Base-by-base conservation (phyloP, 805 yeast species). In the Barnettozyma vustinii region DNA sequence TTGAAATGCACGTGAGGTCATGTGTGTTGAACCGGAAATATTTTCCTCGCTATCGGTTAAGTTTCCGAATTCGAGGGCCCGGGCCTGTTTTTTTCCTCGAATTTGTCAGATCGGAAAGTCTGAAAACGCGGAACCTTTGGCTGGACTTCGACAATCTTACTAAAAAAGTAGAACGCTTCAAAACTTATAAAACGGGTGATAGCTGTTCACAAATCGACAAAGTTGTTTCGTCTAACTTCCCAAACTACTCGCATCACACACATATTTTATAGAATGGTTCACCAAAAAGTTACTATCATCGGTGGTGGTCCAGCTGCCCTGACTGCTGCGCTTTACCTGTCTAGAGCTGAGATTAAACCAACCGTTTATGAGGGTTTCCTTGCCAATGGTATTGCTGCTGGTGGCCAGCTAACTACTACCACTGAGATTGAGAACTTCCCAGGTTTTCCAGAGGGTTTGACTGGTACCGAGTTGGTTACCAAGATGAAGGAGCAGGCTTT, bases 291-390 rank as follows among this genome's bases (percentile, higher is more conserved):
- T 53, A 87, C 94, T 30, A 85, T 88, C 62, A 83, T 88, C 53
- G 98, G 99, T 41, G 91, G 97, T 48, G 99, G 99, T 60, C 99
- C 99, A 49, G 99, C 99, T 50, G 99, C 97, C 48, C 97, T 94
- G 77, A 94, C 99, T 40, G 99, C 99, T 45, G 99, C 99, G 56
- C 88, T 94, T 68, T 94, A 94, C 70, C 76, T 94, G 48, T 84
- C 98, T 27, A 84, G 99, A 71, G 99, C 99, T 40, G 99, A 94
- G 76, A 81, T 90, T 65, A 83, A 86, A 70, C 97, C 99, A 21
- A 83, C 87, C 27, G 70, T 94, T 60, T 94, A 90, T 72, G 99
- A 94, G 73, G 99, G 99, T 63, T 76, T 92, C 85, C 61, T 74
- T 51, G 99, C 99, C 56, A 94, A 94, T 70, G 99, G 99, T 59